Evolutionary conservation across 306 rosid species (phyloP).

Genomic region (Vigna hirtella): DNA sequence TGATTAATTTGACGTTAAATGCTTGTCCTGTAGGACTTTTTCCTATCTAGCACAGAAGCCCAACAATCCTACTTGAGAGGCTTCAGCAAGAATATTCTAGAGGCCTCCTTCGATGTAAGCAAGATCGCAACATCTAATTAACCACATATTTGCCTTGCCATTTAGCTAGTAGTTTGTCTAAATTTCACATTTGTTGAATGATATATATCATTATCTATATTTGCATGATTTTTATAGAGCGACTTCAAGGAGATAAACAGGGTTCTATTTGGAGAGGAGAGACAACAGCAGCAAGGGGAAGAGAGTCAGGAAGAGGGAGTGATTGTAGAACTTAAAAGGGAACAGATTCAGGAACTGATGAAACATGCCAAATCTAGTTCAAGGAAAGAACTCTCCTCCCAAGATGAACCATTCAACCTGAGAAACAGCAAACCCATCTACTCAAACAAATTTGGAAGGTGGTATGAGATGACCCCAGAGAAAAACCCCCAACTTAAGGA

Average conservation of each 20-base stretch:
- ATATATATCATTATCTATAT: no score
- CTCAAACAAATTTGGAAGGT: no score
- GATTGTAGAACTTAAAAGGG: slow-evolving; percentile 33
- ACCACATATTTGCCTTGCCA: not conserved
- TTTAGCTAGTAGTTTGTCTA: not conserved
- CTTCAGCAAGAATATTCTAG: slow-evolving; percentile 4
- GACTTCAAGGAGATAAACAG: slow-evolving; percentile 29
- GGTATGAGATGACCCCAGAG: no score
- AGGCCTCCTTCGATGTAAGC: slow-evolving; percentile 24
- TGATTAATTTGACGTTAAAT: no score
- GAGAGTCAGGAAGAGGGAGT: slow-evolving; percentile 30
- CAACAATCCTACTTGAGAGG: slow-evolving; percentile 36
- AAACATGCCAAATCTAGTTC: slow-evolving; percentile 35
- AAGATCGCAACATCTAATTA: no score
- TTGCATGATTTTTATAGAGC: slow-evolving; percentile 1
- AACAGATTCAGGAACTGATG: slow-evolving; percentile 33
- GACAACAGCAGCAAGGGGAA: no score
- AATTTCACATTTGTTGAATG: not conserved
- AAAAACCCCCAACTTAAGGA: no score
- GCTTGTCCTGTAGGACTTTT: slow-evolving; percentile 23
- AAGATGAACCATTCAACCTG: no score
- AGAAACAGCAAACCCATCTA: no score
- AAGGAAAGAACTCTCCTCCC: not conserved
- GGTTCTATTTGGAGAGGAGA: slow-evolving; percentile 25
- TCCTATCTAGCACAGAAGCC: not conserved